These are phyloP conservation scores for Aspergillus felis DNA, from an alignment of 2,329 filamentous ascomycete species.

Conservation along the genomic window DNA sequence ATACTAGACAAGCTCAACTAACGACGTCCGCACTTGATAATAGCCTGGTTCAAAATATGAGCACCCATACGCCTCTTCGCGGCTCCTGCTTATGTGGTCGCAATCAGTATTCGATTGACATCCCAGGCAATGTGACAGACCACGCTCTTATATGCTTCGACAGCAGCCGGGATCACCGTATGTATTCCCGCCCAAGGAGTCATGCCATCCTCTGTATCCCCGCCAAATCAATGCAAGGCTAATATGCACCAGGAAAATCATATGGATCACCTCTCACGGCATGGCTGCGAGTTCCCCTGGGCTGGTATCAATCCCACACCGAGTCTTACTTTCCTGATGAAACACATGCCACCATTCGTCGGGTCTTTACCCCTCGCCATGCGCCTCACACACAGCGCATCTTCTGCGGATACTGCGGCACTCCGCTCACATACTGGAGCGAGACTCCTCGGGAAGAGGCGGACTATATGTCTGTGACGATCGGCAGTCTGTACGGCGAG, in stretches of 20 bases:
- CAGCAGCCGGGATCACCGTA: conserved; percentile 67
- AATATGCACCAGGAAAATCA: conserved; percentile 49
- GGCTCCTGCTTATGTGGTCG: conserved; percentile 83
- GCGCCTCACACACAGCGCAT: conserved; percentile 62
- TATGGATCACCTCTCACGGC: conserved; percentile 71
- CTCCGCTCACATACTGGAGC: conserved; percentile 77
- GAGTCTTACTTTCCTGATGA: conserved; percentile 76
- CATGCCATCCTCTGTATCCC: conserved; percentile 2
- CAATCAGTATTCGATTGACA: conserved; percentile 72
- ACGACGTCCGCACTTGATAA: not conserved
- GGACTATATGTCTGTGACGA: conserved; percentile 73
- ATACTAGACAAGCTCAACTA: not conserved
- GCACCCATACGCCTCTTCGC: conserved; percentile 52
- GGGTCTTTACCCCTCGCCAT: conserved; percentile 60
- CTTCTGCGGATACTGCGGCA: conserved; percentile 92
- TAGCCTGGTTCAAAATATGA: conserved; percentile 7
- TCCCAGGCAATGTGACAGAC: conserved; percentile 57
- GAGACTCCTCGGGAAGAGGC: conserved; percentile 68
- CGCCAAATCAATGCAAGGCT: conserved; percentile 3
- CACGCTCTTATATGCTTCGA: conserved; percentile 71
- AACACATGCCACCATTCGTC: conserved; percentile 61
- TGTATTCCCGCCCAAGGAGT: conserved; percentile 34
- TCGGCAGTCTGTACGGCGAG: conserved; percentile 70
- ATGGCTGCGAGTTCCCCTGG: conserved; percentile 76
- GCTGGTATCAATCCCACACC: conserved; percentile 74